phyloP scores from a whole-genome alignment of 768 basidiomycete species.

The Sistotremastrum niveocremeum region DNA sequence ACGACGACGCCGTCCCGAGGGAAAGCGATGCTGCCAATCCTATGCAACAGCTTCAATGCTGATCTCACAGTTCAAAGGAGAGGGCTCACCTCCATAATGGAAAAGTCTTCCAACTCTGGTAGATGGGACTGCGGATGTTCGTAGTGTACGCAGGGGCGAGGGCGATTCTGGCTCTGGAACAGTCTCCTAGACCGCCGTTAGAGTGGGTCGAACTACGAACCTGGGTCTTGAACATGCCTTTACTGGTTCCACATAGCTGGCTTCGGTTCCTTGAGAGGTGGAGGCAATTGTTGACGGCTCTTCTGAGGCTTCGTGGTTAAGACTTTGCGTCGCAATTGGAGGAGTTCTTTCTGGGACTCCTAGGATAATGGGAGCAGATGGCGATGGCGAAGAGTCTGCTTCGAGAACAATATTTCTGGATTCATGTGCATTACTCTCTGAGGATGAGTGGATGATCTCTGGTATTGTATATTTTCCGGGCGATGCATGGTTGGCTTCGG shows the following conservation, averaged over 20 bases:
- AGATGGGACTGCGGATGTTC: slow-evolving; percentile 82
- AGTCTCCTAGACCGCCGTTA: too few species aligned
- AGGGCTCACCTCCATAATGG: slow-evolving; percentile 74
- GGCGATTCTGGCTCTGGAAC: neutral
- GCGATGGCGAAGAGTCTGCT: neutral
- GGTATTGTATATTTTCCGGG: neutral
- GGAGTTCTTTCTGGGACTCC: too few species aligned
- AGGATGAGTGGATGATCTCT: neutral
- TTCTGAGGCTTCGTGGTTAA: too few species aligned
- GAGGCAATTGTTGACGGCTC: too few species aligned
- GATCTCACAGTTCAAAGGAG: neutral
- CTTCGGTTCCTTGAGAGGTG: too few species aligned
- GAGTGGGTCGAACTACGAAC: too few species aligned
- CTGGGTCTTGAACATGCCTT: too few species aligned
- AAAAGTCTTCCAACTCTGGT: slow-evolving; percentile 81
- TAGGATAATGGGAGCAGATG: neutral
- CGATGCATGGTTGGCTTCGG: slow-evolving; percentile 2
- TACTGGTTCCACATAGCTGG: too few species aligned
- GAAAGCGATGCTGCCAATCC: slow-evolving; percentile 84
- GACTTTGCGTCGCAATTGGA: too few species aligned
- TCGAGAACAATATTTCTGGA: neutral
- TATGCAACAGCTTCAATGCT: slow-evolving; percentile 17
- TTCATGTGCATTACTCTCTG: neutral
- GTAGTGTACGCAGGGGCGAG: slow-evolving; percentile 30
- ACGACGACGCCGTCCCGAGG: slow-evolving; percentile 80